Percentiles rank a stretch among this genome's conserved stretches.
Evolutionary conservation across 768 basidiomycete genomes (phyloP).

Genomic region (Lactarius psammicola): DNA sequence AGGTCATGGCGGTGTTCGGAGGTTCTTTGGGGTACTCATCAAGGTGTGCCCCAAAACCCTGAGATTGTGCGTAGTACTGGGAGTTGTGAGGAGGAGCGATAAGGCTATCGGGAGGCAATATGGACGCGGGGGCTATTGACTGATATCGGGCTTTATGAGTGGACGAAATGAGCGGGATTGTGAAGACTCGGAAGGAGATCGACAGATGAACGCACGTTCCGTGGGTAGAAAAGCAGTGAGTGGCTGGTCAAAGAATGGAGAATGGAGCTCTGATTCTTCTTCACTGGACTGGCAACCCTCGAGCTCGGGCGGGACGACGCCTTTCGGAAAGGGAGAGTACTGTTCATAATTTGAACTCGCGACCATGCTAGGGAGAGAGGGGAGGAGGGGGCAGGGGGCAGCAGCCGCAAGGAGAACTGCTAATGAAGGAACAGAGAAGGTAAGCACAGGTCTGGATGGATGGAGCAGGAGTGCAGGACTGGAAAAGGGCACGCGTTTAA

Average conservation of each 20-base stretch:
- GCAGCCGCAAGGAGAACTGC: conserved; percentile 31
- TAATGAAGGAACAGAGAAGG: conserved; percentile 32
- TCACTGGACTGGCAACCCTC: conserved; percentile 72
- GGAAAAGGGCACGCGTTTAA: conserved; percentile 27
- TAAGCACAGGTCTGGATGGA: conserved; percentile 35
- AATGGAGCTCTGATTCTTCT: conserved; percentile 73
- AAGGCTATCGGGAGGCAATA: conserved; percentile 26
- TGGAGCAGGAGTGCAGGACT: conserved; percentile 33
- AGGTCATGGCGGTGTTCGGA: conserved; percentile 22
- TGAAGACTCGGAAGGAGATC: conserved; percentile 13
- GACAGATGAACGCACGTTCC: conserved; percentile 36
- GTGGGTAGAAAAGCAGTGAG: conserved; percentile 37
- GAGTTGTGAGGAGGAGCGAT: conserved; percentile 25
- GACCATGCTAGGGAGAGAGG: conserved; percentile 48
- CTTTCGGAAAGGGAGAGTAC: conserved; percentile 54
- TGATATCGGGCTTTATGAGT: conserved; percentile 70
- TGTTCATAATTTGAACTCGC: conserved; percentile 53
- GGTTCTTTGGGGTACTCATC: conserved; percentile 27
- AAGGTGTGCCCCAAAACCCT: conserved; percentile 22
- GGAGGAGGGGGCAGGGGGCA: conserved; percentile 30
- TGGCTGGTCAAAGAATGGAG: conserved; percentile 63
- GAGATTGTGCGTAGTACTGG: conserved; percentile 25
- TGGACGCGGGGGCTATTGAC: conserved; percentile 26
- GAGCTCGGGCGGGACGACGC: conserved; percentile 46
- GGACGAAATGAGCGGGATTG: conserved; percentile 17